phyloP scores from a whole-genome alignment of 352 stramenopile genomes.

The Phytophthora palmivora region DNA sequence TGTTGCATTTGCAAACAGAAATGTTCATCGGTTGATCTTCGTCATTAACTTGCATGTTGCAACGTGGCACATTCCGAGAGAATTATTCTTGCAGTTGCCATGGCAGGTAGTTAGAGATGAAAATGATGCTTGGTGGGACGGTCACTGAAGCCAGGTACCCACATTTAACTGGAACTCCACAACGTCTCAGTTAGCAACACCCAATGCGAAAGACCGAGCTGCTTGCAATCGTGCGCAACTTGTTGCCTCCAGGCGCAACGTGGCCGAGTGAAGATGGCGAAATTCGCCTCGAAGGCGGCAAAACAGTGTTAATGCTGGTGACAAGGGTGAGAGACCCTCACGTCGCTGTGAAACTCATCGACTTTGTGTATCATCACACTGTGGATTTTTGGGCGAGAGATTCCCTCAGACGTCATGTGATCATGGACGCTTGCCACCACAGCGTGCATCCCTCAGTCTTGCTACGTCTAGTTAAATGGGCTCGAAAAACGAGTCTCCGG shows the following conservation, averaged over 20 bases:
- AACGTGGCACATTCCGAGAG: too few relatives aligned
- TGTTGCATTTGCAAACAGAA: too few relatives aligned
- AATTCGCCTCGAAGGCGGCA: slow-evolving; percentile 5
- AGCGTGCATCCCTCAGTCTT: slow-evolving; percentile 18
- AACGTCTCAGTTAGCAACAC: not conserved
- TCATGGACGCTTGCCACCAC: slow-evolving; percentile 23
- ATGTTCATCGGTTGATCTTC: too few relatives aligned
- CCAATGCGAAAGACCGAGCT: slow-evolving; percentile 12
- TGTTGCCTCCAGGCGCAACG: slow-evolving; percentile 6
- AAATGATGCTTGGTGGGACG: too few relatives aligned
- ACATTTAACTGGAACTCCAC: not conserved
- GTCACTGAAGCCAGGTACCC: too few relatives aligned
- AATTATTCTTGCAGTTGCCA: too few relatives aligned
- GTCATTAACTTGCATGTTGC: too few relatives aligned
- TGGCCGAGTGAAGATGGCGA: slow-evolving; percentile 4
- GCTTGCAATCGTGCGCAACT: slow-evolving; percentile 3
- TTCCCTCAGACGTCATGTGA: slow-evolving; percentile 19
- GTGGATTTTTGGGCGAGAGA: slow-evolving; percentile 24
- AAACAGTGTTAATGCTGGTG: slow-evolving; percentile 25
- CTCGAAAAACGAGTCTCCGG: slow-evolving; percentile 13
- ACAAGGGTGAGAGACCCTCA: not conserved
- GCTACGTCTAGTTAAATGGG: slow-evolving; percentile 24
- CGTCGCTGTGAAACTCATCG: slow-evolving; percentile 30
- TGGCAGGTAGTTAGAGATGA: too few relatives aligned
- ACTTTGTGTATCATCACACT: slow-evolving; percentile 16